Base-by-base conservation (phyloP, 129 eudicot genomes). In the Arctium lappa region DNA sequence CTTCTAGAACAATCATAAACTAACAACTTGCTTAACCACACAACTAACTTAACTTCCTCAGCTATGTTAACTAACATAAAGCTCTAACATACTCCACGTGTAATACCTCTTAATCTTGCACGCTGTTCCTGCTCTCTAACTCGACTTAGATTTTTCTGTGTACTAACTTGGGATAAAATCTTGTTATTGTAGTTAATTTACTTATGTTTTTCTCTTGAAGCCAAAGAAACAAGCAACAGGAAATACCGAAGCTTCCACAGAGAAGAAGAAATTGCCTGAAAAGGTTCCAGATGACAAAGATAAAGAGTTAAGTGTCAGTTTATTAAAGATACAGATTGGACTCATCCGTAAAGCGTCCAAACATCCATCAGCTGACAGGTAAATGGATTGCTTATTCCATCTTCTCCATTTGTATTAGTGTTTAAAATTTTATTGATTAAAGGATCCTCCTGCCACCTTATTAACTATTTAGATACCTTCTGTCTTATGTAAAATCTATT, bases 321-420 rank as follows among this genome's bases (percentile, higher is more conserved):
- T 96, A 82, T 89, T 93, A 15, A 96, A 90, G 81, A 89, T 96
- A 80, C 99, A 93, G 84, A 89, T 96, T 81, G 99, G 99, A 69
- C 90, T 81, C 62, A 92, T 96, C 77, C 94, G 92, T 81, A 96
- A 93, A 89, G 99, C 99, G 15, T 91, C 94, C 89, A 93, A 93
- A 86, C 99, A 96, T 96, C 99, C 99, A 12, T 96, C 98, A 74
- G 99, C 98, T 22, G 99, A 93, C 82, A 96, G 99, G 99, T 93
- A 71, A 63, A 36, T 34, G 13, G 12, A 8, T 15, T 66, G 71
- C 71, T 66, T 32, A n/a, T 48, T 36, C 34, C 27, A 30, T 68
- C 37, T 32, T 40, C 29, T 29, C n/a, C 48, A 9, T 15, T 13
- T 66, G 13, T 31, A 29, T 80, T 32, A 38, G 34, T 5, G 40